Evolutionary conservation across 805 yeast genomes (phyloP).

Genomic region (Kuraishia floccosa): DNA sequence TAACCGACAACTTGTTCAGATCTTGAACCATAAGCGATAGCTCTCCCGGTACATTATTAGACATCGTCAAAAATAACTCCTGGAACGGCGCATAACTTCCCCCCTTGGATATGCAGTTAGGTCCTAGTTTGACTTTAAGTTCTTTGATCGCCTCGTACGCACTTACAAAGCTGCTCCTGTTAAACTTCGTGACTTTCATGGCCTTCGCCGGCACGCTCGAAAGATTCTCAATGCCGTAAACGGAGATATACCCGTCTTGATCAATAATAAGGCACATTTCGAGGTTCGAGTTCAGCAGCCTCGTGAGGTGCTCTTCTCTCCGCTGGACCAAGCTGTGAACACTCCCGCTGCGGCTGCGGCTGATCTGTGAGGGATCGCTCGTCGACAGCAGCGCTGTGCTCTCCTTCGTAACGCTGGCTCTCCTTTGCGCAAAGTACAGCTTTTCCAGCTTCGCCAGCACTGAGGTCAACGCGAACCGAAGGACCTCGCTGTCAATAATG

Average conservation of each 20-base stretch:
- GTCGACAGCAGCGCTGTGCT: not conserved
- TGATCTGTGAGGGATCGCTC: not conserved
- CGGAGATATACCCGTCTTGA: constrained; percentile 24
- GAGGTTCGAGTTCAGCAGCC: constrained; percentile 13
- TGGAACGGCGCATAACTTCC: constrained; percentile 12
- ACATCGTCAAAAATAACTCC: constrained; percentile 11
- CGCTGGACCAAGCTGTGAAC: constrained; percentile 4
- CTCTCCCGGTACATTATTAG: constrained; percentile 7
- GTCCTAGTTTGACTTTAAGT: constrained; percentile 9
- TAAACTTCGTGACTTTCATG: constrained; percentile 27
- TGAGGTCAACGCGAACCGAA: constrained; percentile 16
- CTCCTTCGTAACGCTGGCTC: not conserved
- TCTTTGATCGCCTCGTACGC: not conserved
- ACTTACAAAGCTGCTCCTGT: constrained; percentile 7
- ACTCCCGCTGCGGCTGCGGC: constrained; percentile 9
- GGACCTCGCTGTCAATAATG: constrained; percentile 25
- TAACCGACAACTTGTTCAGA: constrained; percentile 18
- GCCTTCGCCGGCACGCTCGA: constrained; percentile 8
- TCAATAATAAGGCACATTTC: constrained; percentile 33
- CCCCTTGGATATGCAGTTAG: constrained; percentile 18
- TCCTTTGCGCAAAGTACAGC: too few species aligned
- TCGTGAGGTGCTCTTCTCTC: constrained; percentile 11
- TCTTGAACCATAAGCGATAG: constrained; percentile 36
- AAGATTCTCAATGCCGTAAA: constrained; percentile 25
- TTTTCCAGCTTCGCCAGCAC: constrained; percentile 9